Conservation (phyloP, 2,329 filamentous ascomycete genomes). For the Drechslerella dactyloides region DNA sequence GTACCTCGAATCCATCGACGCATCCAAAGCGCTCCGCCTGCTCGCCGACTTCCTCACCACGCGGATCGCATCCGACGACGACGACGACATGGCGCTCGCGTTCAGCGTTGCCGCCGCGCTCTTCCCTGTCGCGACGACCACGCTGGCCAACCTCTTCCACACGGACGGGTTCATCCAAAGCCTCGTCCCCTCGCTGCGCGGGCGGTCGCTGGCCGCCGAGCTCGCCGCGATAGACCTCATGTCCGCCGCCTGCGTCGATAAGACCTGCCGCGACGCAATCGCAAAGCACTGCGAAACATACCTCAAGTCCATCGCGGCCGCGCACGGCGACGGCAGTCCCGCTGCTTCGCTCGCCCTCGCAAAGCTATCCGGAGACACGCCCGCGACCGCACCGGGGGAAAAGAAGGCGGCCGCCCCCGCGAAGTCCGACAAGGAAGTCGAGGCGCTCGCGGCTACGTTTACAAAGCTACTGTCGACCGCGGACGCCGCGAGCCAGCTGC, state of each 20-base stretch:
- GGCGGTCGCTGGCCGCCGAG: constrained; percentile 74
- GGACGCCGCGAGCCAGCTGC: constrained; percentile 65
- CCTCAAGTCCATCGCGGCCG: constrained; percentile 81
- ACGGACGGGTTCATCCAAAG: constrained; percentile 83
- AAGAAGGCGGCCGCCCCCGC: constrained; percentile 59
- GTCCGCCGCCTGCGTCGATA: constrained; percentile 87
- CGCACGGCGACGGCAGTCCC: constrained; percentile 68
- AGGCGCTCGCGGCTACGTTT: constrained; percentile 70
- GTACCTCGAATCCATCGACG: constrained; percentile 53
- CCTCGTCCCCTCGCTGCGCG: constrained; percentile 72
- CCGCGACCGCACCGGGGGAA: constrained; percentile 50
- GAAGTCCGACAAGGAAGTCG: constrained; percentile 65
- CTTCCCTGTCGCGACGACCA: constrained; percentile 72
- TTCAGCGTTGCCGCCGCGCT: constrained; percentile 90
- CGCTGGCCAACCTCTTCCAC: constrained; percentile 73
- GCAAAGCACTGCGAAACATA: constrained; percentile 83
- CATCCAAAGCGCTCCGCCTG: constrained; percentile 50
- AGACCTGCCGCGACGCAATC: constrained; percentile 80
- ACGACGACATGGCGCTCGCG: constrained; percentile 86
- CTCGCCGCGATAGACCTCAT: constrained; percentile 85
- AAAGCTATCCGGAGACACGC: constrained; percentile 68
- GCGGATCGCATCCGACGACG: constrained; percentile 76
- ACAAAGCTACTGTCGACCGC: constrained; percentile 70
- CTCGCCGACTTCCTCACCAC: constrained; percentile 63
- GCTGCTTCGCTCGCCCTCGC: constrained; percentile 76